Evolutionary conservation across 1,284 basidiomycete species (phyloP).

Genomic region (Tremellales sp.): DNA sequence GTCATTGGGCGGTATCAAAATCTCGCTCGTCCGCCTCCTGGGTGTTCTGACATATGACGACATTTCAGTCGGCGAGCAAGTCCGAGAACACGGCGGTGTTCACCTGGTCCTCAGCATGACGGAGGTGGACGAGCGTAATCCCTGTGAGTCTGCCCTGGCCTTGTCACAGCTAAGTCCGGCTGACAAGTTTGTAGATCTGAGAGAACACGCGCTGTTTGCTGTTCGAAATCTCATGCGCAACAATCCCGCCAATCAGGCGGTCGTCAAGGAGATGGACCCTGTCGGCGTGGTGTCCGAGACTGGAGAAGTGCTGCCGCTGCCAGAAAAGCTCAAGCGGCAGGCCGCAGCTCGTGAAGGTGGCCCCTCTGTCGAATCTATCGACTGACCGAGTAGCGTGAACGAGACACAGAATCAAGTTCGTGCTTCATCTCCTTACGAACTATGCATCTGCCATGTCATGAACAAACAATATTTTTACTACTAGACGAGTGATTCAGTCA

Average conservation of each 20-base stretch:
- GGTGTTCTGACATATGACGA: conserved; percentile 66
- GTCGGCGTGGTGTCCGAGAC: conserved; percentile 54
- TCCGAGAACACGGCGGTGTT: conserved; percentile 66
- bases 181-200: conserved; percentile 62
- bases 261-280: conserved; percentile 69
- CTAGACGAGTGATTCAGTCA: too few species aligned
- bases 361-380: too few species aligned
- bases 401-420: too few species aligned
- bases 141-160: conserved; percentile 58
- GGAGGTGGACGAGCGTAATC: conserved; percentile 81
- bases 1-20: conserved; percentile 50
- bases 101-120: conserved; percentile 77
- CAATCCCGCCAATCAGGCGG: conserved; percentile 72
- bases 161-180: neutral
- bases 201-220: conserved; percentile 82
- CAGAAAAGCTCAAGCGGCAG: conserved; percentile 41
- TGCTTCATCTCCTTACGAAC: too few species aligned
- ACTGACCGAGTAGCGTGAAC: too few species aligned
- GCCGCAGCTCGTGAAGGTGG: too few species aligned
- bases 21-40: conserved; percentile 74
- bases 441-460: too few species aligned
- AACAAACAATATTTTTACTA: too few species aligned
- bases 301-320: conserved; percentile 55
- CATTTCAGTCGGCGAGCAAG: conserved; percentile 64
- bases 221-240: conserved; percentile 69